These are phyloP conservation scores for Cladosporium austrohemisphaericum DNA, from an alignment of 2,329 filamentous ascomycete genomes.

Conservation along the genomic window DNA sequence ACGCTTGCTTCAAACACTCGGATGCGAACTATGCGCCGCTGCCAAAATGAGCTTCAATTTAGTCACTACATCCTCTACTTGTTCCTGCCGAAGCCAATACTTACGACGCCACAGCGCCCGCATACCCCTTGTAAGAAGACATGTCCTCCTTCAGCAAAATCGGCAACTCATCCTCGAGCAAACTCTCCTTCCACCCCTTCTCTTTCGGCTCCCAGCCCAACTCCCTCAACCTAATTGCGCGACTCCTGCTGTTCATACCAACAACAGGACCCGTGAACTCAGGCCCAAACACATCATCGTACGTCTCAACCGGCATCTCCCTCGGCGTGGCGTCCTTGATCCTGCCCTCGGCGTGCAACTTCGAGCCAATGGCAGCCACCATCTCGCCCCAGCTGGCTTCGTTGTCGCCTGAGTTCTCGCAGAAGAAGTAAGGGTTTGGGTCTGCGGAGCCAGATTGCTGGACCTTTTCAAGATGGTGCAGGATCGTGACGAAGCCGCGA, in stretches of 20 bases:
- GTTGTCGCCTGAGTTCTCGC: constrained; percentile 39
- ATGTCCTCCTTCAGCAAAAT: constrained; percentile 26
- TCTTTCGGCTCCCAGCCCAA: constrained; percentile 46
- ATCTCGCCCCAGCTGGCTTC: constrained; percentile 45
- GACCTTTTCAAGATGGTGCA: constrained; percentile 43
- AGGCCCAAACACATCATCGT: constrained; percentile 39
- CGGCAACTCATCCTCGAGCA: constrained; percentile 43
- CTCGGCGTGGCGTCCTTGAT: constrained; percentile 36
- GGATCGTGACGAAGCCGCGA: constrained; percentile 42
- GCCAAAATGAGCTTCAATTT: too few species aligned
- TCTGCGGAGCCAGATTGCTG: constrained; percentile 24
- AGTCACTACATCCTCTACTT: too few species aligned
- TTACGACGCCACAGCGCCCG: constrained; percentile 12
- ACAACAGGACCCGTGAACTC: constrained; percentile 36
- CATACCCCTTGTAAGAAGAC: constrained; percentile 14
- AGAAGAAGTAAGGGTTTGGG: constrained; percentile 50
- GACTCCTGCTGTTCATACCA: constrained; percentile 43
- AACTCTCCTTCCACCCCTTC: constrained; percentile 40
- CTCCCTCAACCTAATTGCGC: constrained; percentile 42
- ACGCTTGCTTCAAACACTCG: too few species aligned
- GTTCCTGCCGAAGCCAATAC: too few species aligned
- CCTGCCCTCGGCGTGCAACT: constrained; percentile 37
- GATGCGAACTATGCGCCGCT: too few species aligned
- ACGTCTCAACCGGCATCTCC: constrained; percentile 37
- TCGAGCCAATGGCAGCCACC: constrained; percentile 37